Base-by-base conservation (phyloP, 495 filamentous ascomycete species). In the Chaetomium cochliodes region DNA sequence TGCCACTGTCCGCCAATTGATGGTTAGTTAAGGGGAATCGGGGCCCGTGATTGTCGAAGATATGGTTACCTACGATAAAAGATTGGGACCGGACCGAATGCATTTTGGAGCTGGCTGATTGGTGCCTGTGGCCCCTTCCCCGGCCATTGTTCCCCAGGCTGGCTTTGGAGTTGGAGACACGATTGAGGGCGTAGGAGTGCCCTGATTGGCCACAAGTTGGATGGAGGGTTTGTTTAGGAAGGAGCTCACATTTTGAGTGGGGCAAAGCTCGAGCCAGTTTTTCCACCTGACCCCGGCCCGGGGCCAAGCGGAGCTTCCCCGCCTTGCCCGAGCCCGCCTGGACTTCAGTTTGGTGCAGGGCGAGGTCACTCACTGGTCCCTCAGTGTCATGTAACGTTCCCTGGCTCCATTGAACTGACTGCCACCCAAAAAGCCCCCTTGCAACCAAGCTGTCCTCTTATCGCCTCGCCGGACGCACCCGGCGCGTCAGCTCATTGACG, bases 351-450 rank as follows among this genome's bases (percentile, higher is more conserved):
- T 6, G 28, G 28, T 52, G 50, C 44, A 9, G 44, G 46, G 46
- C 18, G 46, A 50, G n/a, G 28, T 6, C 28, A 30, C 28, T 20
- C 46, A 37, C 46, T 11, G 46, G 18, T n/a, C 37, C n/a, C 16
- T 53, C 47, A 8, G 44, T 22, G 30, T 58, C 60, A 67, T 67
- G 65, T 67, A 67, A 67, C 65, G 65, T 67, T 67, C 56, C 65
- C 55, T 58, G 7, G 33, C 8, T 20, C 52, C 8, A 60, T 47
- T 49, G 23, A 37, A 39, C 11, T 60, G 26, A 39, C 11, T 60
- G 26, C 58, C 42, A 60, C 55, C 18, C 51, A 16, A 33, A 52
- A 30, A 44, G 8, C 15, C 47, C 39, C 13, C 53, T 57, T 55
- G 52, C 61, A 50, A 63, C 41, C 41, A 22, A 26, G 57, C 33